Conservation (phyloP, 257 asterid genomes). For the Anisodus acutangulus region DNA sequence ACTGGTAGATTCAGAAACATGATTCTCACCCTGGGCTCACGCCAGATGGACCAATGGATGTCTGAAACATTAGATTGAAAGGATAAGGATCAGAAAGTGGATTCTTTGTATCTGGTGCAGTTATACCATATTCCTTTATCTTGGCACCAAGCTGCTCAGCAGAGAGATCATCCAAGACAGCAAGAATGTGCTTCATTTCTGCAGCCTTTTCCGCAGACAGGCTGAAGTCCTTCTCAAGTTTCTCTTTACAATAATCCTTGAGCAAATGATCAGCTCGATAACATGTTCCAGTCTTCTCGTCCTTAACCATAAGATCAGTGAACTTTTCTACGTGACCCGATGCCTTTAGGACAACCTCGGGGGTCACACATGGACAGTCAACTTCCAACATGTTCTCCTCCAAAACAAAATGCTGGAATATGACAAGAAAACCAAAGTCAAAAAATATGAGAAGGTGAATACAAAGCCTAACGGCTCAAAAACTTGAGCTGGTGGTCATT, state of each 20-base stretch:
- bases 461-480: not conserved
- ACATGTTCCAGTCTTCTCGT: slow-evolving; percentile 45
- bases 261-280: slow-evolving; percentile 50
- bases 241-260: slow-evolving; percentile 46
- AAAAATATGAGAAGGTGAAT: slow-evolving; percentile 5
- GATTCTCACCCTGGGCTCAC: slow-evolving; percentile 39
- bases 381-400: slow-evolving; percentile 48
- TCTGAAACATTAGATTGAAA: slow-evolving; percentile 41
- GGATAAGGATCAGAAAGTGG: slow-evolving; percentile 44
- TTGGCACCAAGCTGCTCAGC: slow-evolving; percentile 42
- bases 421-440: slow-evolving; percentile 22
- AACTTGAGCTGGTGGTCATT: not conserved
- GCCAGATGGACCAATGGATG: slow-evolving; percentile 41
- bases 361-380: slow-evolving; percentile 46
- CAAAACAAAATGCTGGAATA: slow-evolving; percentile 45
- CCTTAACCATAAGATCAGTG: slow-evolving; percentile 49
- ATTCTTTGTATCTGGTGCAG: slow-evolving; percentile 40
- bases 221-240: slow-evolving; percentile 43
- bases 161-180: slow-evolving; percentile 41
- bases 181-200: slow-evolving; percentile 44
- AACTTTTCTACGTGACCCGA: slow-evolving; percentile 48
- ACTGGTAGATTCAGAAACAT: not conserved
- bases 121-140: slow-evolving; percentile 41
- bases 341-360: slow-evolving; percentile 42
- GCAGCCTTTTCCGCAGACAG: slow-evolving; percentile 40